Conservation (phyloP, 371 early-diverging fungal species). For the Mortierella sp. region DNA sequence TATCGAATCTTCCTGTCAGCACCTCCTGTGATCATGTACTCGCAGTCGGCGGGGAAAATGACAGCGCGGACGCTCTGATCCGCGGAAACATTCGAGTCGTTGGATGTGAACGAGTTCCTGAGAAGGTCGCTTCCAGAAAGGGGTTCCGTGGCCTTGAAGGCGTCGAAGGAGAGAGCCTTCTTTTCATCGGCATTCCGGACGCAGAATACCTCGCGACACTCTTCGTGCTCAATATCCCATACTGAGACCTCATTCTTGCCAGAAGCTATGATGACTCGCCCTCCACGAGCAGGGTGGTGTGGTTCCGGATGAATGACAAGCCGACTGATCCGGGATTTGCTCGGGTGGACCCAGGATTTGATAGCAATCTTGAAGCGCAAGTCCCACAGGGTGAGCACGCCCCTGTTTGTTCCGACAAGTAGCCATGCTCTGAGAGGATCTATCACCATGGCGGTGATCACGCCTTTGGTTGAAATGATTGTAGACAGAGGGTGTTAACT, state of each 20-base stretch:
- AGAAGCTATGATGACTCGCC: conserved; percentile 70
- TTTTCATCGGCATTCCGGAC: conserved; percentile 71
- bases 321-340: conserved; percentile 73
- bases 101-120: conserved; percentile 59
- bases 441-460: conserved; percentile 76
- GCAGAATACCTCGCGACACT: conserved; percentile 79
- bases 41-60: conserved; percentile 62
- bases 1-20: conserved; percentile 86
- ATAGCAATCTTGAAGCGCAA: conserved; percentile 84
- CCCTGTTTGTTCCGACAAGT: conserved; percentile 83
- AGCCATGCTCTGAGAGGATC: conserved; percentile 77
- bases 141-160: conserved; percentile 66
- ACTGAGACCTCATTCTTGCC: conserved; percentile 85
- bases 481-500: neutral
- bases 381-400: conserved; percentile 87
- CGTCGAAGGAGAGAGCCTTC: conserved; percentile 59
- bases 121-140: conserved; percentile 65
- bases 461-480: conserved; percentile 53
- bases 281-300: conserved; percentile 56
- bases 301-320: conserved; percentile 65
- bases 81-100: conserved; percentile 60
- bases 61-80: conserved; percentile 69
- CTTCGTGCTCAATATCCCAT: conserved; percentile 81
- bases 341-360: conserved; percentile 84
- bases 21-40: conserved; percentile 83